Conservation (phyloP, 768 basidiomycete species). For the Chiua virens region DNA sequence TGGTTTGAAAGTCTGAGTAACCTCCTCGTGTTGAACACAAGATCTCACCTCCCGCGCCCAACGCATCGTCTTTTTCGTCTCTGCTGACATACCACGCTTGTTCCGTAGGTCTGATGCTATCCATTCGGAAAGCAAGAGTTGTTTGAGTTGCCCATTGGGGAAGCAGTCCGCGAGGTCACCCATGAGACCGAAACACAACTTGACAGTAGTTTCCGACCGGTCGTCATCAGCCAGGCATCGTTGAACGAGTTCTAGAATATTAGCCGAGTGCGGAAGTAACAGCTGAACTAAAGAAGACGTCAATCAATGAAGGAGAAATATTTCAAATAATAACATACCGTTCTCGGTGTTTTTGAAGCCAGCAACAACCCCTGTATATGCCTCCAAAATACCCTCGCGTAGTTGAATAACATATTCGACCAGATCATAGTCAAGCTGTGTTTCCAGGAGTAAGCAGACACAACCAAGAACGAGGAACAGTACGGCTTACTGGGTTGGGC, state of each 20-base stretch:
- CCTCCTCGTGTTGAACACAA: not conserved
- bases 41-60: constrained; percentile 89
- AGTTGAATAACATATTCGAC: constrained; percentile 89
- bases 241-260: constrained; percentile 80
- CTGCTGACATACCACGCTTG: constrained; percentile 69
- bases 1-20: constrained; percentile 26
- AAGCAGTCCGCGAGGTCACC: constrained; percentile 93
- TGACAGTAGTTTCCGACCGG: constrained; percentile 72
- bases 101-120: constrained; percentile 68
- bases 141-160: constrained; percentile 78
- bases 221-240: constrained; percentile 81
- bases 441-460: not conserved
- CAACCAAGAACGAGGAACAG: not conserved
- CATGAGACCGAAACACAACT: constrained; percentile 78
- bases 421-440: constrained; percentile 80
- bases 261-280: constrained; percentile 67
- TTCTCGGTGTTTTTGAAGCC: constrained; percentile 84
- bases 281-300: constrained; percentile 10
- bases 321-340: constrained; percentile 39
- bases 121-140: constrained; percentile 78
- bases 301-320: not conserved
- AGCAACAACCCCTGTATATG: constrained; percentile 92
- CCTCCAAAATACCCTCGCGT: constrained; percentile 94
- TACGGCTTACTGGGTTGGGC: constrained; percentile 73
- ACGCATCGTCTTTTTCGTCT: constrained; percentile 86